These are phyloP conservation scores for Phytophthora uliginosa DNA, from an alignment of 352 stramenopile genomes.

Conservation along the genomic window DNA sequence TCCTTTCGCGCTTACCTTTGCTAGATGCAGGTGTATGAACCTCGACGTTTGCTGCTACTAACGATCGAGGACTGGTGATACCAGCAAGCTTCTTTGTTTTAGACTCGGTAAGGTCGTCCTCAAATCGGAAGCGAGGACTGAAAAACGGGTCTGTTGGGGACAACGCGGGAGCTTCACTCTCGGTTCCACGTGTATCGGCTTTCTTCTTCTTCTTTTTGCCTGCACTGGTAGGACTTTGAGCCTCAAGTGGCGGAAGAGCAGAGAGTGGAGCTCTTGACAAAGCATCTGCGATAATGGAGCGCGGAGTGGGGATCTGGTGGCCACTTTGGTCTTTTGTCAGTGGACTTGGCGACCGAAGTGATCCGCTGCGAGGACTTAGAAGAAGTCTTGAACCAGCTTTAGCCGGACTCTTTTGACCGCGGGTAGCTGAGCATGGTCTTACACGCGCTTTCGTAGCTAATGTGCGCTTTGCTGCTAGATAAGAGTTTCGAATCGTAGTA, in stretches of 20 bases:
- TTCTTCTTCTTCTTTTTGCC: constrained; percentile 25
- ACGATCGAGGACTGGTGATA: constrained; percentile 9
- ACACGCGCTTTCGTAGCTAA: constrained; percentile 37
- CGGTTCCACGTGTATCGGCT: constrained; percentile 1
- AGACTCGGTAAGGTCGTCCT: constrained; percentile 14
- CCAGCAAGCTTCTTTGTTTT: constrained; percentile 16
- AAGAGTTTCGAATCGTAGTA: constrained; percentile 92
- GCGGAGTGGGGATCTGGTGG: constrained; percentile 46
- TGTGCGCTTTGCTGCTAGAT: constrained; percentile 82
- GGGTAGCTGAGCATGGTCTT: constrained; percentile 32
- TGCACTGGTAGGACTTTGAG: constrained; percentile 15
- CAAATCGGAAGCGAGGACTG: constrained; percentile 74
- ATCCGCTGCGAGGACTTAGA: constrained; percentile 45
- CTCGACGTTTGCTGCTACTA: constrained; percentile 1
- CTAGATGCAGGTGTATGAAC: constrained; percentile 2
- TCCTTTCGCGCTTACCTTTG: constrained; percentile 25
- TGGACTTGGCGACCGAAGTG: constrained; percentile 57
- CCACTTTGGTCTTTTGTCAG: constrained; percentile 48
- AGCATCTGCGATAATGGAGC: constrained; percentile 66
- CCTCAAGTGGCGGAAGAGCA: constrained; percentile 54
- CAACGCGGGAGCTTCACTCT: constrained; percentile 19
- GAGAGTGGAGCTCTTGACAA: constrained; percentile 47
- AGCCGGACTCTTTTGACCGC: constrained; percentile 28
- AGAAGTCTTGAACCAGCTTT: constrained; percentile 44
- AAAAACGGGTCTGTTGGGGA: constrained; percentile 74